Evolutionary conservation across 176 grass and related monocot genomes (phyloP).

Genomic region (Rhipidocladum racemiflorum): DNA sequence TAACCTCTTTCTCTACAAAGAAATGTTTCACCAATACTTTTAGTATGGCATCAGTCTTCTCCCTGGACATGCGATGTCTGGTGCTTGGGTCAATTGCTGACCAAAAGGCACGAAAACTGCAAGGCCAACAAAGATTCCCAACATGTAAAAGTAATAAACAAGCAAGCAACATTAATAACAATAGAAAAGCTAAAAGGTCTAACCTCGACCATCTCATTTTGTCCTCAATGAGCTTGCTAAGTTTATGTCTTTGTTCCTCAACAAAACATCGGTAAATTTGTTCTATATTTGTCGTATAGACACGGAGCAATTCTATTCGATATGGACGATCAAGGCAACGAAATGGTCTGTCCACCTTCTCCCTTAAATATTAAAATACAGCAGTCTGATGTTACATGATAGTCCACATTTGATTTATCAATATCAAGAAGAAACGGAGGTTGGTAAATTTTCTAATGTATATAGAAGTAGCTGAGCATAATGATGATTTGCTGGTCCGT

Average conservation of each 20-base stretch:
- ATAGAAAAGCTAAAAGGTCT: slow-evolving; percentile 17
- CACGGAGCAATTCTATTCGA: slow-evolving; percentile 85
- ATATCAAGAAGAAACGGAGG: slow-evolving; percentile 16
- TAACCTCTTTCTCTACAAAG: slow-evolving; percentile 91
- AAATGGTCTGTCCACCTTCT: slow-evolving; percentile 88
- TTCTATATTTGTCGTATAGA: slow-evolving; percentile 92
- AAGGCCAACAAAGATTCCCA: slow-evolving; percentile 37
- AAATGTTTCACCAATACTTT: slow-evolving; percentile 89
- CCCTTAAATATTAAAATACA: slow-evolving; percentile 56
- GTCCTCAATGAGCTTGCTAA: slow-evolving; percentile 85
- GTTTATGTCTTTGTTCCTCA: slow-evolving; percentile 79
- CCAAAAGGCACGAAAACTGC: slow-evolving; percentile 85
- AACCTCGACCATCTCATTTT: slow-evolving; percentile 88
- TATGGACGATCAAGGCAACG: slow-evolving; percentile 83
- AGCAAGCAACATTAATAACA: not conserved
- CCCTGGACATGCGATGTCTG: slow-evolving; percentile 63
- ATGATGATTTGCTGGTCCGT: not conserved
- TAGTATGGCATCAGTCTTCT: slow-evolving; percentile 64
- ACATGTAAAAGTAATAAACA: not conserved
- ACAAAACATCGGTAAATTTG: slow-evolving; percentile 83
- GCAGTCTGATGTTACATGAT: slow-evolving; percentile 33
- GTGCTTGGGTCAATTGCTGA: slow-evolving; percentile 57
- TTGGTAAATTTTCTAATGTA: slow-evolving; percentile 2
- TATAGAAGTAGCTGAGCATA: slow-evolving; percentile 7
- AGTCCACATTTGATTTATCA: not conserved